Evolutionary conservation across 352 stramenopile species (phyloP).

Genomic region (Phytophthora meadii): DNA sequence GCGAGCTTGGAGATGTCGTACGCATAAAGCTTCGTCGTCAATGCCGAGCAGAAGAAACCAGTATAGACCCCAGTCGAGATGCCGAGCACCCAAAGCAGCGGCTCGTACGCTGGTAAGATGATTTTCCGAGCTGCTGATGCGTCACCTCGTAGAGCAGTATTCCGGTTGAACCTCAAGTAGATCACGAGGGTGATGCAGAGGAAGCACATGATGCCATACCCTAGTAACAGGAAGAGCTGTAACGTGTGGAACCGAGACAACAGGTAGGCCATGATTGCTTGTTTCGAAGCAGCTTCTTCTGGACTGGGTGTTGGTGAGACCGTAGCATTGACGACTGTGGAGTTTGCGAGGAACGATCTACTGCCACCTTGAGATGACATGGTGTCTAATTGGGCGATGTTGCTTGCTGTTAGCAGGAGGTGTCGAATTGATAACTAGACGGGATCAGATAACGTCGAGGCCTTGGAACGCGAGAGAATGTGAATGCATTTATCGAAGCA

Average conservation of each 20-base stretch:
- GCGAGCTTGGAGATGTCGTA: constrained; percentile 62
- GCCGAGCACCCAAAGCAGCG: constrained; percentile 56
- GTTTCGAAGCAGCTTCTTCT: constrained; percentile 33
- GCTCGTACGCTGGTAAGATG: constrained; percentile 69
- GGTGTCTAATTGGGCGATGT: constrained; percentile 3
- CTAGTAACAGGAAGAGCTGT: constrained; percentile 60
- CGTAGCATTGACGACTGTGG: constrained; percentile 8
- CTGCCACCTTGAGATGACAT: constrained; percentile 30
- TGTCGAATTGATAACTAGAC: constrained; percentile 4
- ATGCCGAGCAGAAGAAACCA: constrained; percentile 49
- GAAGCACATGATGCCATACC: constrained; percentile 67
- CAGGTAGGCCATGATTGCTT: constrained; percentile 48
- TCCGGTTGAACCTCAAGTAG: constrained; percentile 59
- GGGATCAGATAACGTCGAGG: constrained; percentile 19
- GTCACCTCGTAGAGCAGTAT: constrained; percentile 53
- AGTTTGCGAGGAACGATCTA: constrained; percentile 11
- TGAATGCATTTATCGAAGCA: constrained; percentile 4
- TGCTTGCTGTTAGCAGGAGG: constrained; percentile 13
- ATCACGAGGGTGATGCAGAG: constrained; percentile 50
- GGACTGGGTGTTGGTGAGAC: constrained; percentile 38
- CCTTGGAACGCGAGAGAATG: constrained; percentile 25
- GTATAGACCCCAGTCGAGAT: constrained; percentile 56
- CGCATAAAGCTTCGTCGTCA: constrained; percentile 51
- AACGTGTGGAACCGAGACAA: constrained; percentile 51
- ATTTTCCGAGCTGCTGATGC: constrained; percentile 57